Evolutionary conservation across 768 basidiomycete genomes (phyloP).

Genomic region (Tricholoma saponaceum): DNA sequence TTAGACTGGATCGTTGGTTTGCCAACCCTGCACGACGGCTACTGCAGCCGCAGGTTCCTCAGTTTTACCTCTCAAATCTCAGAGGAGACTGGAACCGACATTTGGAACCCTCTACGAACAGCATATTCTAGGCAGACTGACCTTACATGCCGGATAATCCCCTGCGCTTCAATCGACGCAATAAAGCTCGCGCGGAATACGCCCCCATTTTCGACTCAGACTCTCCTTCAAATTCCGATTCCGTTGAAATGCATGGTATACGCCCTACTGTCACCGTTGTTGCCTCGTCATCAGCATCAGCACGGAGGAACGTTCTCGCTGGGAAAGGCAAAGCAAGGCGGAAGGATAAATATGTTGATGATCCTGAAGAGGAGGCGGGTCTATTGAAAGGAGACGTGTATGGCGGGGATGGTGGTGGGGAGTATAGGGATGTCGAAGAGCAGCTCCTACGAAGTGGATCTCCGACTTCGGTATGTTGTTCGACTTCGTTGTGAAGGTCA

Average conservation of each 20-base stretch:
- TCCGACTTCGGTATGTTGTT: neutral
- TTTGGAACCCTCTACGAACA: neutral
- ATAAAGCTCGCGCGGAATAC: conserved; percentile 45
- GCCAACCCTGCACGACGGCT: neutral
- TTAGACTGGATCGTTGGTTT: neutral
- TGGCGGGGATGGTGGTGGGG: conserved; percentile 35
- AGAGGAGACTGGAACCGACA: neutral
- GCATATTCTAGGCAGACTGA: neutral
- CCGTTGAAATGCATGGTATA: conserved; percentile 21
- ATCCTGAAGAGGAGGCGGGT: conserved; percentile 59
- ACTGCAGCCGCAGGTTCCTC: neutral
- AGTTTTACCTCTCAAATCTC: neutral
- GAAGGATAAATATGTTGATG: conserved; percentile 56
- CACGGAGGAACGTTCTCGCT: conserved; percentile 20
- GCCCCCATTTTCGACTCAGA: conserved; percentile 34
- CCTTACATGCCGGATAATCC: conserved; percentile 66
- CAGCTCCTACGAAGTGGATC: conserved; percentile 5
- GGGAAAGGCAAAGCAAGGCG: conserved; percentile 43
- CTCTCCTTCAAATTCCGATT: conserved; percentile 14
- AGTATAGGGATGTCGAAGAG: conserved; percentile 14
- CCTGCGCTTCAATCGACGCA: conserved; percentile 55
- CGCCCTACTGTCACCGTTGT: conserved; percentile 18
- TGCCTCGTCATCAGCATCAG: conserved; percentile 19
- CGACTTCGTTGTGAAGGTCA: conserved; percentile 6
- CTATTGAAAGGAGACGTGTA: conserved; percentile 40